phyloP scores from a whole-genome alignment of 306 rosid species.

The Abrus precatorius region DNA sequence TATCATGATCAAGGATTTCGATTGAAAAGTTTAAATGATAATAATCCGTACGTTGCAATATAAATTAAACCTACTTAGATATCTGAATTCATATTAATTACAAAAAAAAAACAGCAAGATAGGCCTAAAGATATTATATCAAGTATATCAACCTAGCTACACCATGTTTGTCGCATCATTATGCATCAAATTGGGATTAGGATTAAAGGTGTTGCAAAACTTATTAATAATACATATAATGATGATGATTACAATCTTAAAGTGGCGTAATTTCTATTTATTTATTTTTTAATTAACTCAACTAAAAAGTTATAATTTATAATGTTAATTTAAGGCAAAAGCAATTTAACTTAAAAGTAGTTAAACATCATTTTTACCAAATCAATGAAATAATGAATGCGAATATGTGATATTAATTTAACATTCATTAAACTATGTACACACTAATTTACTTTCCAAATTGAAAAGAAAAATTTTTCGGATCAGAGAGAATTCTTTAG shows the following conservation, averaged over 20 bases:
- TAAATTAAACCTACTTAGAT: background rate
- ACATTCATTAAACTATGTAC: too few relatives aligned
- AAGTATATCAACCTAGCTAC: background rate
- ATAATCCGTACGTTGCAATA: slow-evolving; percentile 32
- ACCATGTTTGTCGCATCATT: background rate
- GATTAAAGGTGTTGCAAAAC: background rate
- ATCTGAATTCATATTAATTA: background rate
- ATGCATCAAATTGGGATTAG: background rate
- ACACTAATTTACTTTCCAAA: background rate
- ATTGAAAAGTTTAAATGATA: slow-evolving; percentile 9
- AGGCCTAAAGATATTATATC: slow-evolving; percentile 8
- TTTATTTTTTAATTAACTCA: too few relatives aligned
- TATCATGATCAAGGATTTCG: slow-evolving; percentile 22
- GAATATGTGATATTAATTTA: too few relatives aligned
- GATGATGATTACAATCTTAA: background rate
- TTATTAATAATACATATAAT: background rate
- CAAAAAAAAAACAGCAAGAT: slow-evolving; percentile 4
- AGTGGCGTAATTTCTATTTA: too few relatives aligned
- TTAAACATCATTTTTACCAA: too few relatives aligned
- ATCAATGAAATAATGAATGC: too few relatives aligned
- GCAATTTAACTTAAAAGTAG: too few relatives aligned
- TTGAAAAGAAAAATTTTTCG: background rate
- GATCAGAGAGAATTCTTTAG: background rate
- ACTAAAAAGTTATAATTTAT: too few relatives aligned
- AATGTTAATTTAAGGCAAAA: too few relatives aligned